Evolutionary conservation across 768 basidiomycete species (phyloP), one percentile per base, ranked within the genome.

Genomic region (Lactifluus pinguis): DNA sequence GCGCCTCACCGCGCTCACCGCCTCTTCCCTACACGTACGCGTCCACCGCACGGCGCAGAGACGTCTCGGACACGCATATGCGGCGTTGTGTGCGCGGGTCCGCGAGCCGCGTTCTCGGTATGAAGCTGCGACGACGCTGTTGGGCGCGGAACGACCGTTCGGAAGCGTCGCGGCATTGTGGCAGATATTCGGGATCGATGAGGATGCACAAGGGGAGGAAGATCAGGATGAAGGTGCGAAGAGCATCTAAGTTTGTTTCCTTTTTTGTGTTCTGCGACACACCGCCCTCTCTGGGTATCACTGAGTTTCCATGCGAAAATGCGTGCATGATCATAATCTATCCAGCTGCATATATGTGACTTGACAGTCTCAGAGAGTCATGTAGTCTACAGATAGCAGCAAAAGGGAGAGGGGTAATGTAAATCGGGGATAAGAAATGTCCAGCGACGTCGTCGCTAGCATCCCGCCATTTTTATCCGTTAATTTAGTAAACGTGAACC

Each of bases 41-140:
- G 84, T 98, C 8, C 95, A 98, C 68, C 85, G 84, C 10, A 80
- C 81, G 17, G 90, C 89, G 1, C 74, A 98, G 61, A 74, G 75
- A 38, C 78, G 84, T 13, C 75, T 98, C 61, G 86, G 82, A 2
- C 72, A 71, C 34, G 83, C 85, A 3, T 99, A 98, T 73, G 79
- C 75, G 9, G 69, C 76, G 63, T 74, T 98, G 3, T 94, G 88
- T 70, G 86, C 85, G 49, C 83, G 85, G 57, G 88, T 98, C 14
- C 80, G 82, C 68, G 83, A 81, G 57, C 80, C 84, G 47, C 80
- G 82, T 71, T 92, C 92, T 64, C 80, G 78, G 71, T 99, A 98
- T 69, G 94, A 98, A 74, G 95, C 94, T n/a, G 89, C 85, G 15
- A 80, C 84, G 61, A 94, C 93, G 21, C 70, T 95, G 59, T 72